These are phyloP conservation scores for Aspergillus sp. DNA, from an alignment of 2,329 filamentous ascomycete species.

Conservation along the genomic window DNA sequence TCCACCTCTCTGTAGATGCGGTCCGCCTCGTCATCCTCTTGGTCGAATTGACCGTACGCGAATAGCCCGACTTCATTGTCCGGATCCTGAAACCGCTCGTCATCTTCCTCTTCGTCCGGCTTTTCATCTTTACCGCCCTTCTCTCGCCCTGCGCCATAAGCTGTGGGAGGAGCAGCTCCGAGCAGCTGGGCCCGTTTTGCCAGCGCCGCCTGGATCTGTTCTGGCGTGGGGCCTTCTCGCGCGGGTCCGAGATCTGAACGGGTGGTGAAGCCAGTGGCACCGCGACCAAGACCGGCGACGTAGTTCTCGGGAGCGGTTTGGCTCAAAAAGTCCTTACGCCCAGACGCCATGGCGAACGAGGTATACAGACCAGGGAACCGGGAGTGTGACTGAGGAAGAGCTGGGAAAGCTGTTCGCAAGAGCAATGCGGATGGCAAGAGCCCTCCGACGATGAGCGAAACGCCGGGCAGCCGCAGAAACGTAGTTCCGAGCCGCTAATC, in stretches of 20 bases:
- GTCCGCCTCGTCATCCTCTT: slow-evolving; percentile 97
- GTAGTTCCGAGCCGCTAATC: slow-evolving; percentile 25
- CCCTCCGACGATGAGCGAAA: slow-evolving; percentile 5
- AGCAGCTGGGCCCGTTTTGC: slow-evolving; percentile 89
- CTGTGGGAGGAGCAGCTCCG: slow-evolving; percentile 68
- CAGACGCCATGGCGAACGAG: slow-evolving; percentile 54
- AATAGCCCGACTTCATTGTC: slow-evolving; percentile 97
- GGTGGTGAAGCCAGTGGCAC: slow-evolving; percentile 96
- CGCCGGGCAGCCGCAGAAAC: slow-evolving; percentile 15
- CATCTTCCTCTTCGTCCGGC: slow-evolving; percentile 72
- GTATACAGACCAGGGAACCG: background rate
- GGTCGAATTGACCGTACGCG: slow-evolving; percentile 91
- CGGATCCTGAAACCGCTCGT: slow-evolving; percentile 87
- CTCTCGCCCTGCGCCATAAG: slow-evolving; percentile 72
- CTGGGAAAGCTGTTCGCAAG: background rate
- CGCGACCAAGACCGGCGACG: slow-evolving; percentile 94
- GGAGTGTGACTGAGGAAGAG: background rate
- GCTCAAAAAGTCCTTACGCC: slow-evolving; percentile 80
- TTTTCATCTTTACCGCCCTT: slow-evolving; percentile 64
- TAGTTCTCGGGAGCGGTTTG: slow-evolving; percentile 85
- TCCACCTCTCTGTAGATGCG: slow-evolving; percentile 94
- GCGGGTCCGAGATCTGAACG: slow-evolving; percentile 94
- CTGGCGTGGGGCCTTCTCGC: slow-evolving; percentile 90
- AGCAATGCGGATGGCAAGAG: background rate
- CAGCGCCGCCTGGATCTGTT: slow-evolving; percentile 97